Conservation (phyloP, 345 rosid species). For the Euphorbia tirucalli region DNA sequence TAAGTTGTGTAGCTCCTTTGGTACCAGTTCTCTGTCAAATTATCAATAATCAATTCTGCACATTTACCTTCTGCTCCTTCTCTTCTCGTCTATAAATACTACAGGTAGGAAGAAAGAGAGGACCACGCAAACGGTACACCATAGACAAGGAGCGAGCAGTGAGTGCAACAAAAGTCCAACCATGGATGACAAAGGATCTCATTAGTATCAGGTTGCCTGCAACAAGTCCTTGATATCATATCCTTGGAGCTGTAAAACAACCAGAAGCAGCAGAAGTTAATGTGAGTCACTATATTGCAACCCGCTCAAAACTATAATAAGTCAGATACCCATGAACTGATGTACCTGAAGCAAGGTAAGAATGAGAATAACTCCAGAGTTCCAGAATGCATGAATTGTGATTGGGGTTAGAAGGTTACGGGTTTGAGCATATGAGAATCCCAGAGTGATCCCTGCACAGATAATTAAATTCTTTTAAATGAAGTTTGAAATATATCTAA, state of each 20-base stretch:
- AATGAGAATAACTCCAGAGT: constrained; percentile 75
- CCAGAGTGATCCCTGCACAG: constrained; percentile 58
- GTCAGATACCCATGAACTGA: not conserved
- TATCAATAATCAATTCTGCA: not conserved
- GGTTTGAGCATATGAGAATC: constrained; percentile 85
- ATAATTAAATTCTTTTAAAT: not conserved
- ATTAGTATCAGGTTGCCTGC: constrained; percentile 40
- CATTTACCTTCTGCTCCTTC: not conserved
- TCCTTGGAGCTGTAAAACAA: constrained; percentile 62
- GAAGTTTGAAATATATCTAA: not conserved
- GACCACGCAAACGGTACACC: too few relatives aligned
- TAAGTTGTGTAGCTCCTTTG: too few relatives aligned
- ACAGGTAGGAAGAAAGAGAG: not conserved
- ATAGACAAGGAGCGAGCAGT: too few relatives aligned
- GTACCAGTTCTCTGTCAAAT: not conserved
- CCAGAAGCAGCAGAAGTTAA: constrained; percentile 1
- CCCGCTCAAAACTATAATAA: constrained; percentile 1
- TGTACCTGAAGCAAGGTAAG: constrained; percentile 87
- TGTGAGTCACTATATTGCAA: not conserved
- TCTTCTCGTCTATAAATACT: too few relatives aligned
- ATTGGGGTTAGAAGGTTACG: constrained; percentile 82
- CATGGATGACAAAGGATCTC: not conserved
- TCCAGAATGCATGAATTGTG: constrained; percentile 82
- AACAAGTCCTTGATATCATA: constrained; percentile 77
- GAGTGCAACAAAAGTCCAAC: not conserved